A percentile compares a stretch with the other conserved stretches of the same genome.
phyloP scores from a whole-genome alignment of 2,329 filamentous ascomycete genomes.

The Paraconiothyrium sp. region DNA sequence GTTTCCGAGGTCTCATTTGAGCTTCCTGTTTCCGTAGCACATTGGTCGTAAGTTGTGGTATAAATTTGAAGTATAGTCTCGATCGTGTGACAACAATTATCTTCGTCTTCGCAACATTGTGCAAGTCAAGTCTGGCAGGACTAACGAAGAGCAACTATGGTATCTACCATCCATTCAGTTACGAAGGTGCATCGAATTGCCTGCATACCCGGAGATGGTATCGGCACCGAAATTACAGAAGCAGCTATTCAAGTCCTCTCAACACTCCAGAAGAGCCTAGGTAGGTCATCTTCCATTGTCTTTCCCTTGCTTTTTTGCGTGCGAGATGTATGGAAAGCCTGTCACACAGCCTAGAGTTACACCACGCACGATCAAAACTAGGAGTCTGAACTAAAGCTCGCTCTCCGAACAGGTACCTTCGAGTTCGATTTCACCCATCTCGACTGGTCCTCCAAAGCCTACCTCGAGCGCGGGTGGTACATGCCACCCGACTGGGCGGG shows the following conservation, averaged over 20 bases:
- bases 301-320: too few relatives aligned
- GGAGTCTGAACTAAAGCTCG: not conserved
- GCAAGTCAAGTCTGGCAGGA: not conserved
- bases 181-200: slow-evolving; percentile 46
- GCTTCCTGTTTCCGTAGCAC: not conserved
- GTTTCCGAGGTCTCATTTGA: not conserved
- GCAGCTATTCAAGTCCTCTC: slow-evolving; percentile 44
- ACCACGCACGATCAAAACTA: not conserved
- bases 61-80: too few relatives aligned
- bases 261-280: slow-evolving; percentile 55
- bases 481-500: slow-evolving; percentile 62
- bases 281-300: not conserved
- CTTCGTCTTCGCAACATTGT: not conserved
- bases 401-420: slow-evolving; percentile 46
- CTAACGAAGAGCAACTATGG: slow-evolving; percentile 29
- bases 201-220: slow-evolving; percentile 46
- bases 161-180: slow-evolving; percentile 31
- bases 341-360: not conserved
- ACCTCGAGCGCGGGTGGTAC: slow-evolving; percentile 62
- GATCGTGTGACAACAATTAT: too few relatives aligned
- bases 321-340: too few relatives aligned
- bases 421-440: slow-evolving; percentile 62
- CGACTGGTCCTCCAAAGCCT: slow-evolving; percentile 61
- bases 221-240: slow-evolving; percentile 44
- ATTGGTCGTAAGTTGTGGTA: not conserved